Base-by-base conservation (phyloP, 352 stramenopile genomes). In the Albugo laibachii region DNA sequence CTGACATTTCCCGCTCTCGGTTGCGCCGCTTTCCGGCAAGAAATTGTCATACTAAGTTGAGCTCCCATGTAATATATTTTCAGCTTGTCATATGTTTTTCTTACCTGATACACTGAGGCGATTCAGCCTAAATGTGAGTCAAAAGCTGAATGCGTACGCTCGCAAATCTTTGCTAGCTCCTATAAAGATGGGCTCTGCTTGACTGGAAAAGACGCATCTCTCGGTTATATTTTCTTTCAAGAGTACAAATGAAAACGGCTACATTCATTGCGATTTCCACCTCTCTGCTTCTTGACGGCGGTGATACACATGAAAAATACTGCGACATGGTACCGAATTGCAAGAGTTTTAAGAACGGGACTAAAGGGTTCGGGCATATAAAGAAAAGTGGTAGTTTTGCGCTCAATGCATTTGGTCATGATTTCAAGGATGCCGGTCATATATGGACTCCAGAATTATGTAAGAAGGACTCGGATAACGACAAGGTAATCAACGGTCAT, bases 401-500 rank as follows among this genome's bases (percentile, higher is more conserved):
- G 2, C 46, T 16, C 19, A 72, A 69, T 39, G 31, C 39, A 1
- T 82, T 82, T 47, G 69, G 69, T 34, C 1, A 52, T 15, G 66
- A 54, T n/a, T 80, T 73, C 41, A 40, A 50, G 8, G 21, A 36
- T 0, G 47, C 45, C 2, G 60, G 47, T 1, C 40, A 45, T 1
- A 38, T 41, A 38, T 67, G 59, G 62, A 68, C 62, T 3, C 45
- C 18, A 0, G 62, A n/a, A n/a, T n/a, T 73, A 24, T 82, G 71
- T 54, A 18, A 73, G 48, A 49, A 48, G 14, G 69, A 83, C 45
- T 61, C 53, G 12, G 69, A 82, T 47, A 61, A 61, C 27, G 83
- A 95, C 45, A 81, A 80, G 2, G 64, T 69, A 2, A 92, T 74
- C 2, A 95, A 95, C 51, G 83, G 83, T 2, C 59, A 91, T 57